These are phyloP conservation scores for Termitomyces sp. DNA, from an alignment of 768 basidiomycete species.

Conservation along the genomic window DNA sequence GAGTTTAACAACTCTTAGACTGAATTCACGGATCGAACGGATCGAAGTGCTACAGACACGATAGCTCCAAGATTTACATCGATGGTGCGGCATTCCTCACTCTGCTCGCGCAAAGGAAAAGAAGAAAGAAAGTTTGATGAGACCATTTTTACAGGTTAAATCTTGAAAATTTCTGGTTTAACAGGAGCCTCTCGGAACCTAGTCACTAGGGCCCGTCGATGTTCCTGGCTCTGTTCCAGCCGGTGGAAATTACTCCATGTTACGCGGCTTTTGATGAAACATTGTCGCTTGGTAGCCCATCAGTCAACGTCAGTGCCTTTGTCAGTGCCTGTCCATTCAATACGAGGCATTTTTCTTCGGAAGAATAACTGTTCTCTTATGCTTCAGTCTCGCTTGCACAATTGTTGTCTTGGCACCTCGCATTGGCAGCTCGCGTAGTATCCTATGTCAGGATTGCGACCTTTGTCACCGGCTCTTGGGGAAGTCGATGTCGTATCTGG, in stretches of 20 bases:
- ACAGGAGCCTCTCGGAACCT: too few relatives aligned
- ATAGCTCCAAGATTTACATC: too few relatives aligned
- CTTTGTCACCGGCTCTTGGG: background rate
- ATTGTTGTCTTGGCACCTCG: background rate
- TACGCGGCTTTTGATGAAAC: background rate
- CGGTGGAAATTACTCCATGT: background rate
- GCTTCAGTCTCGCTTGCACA: background rate
- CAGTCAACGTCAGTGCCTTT: background rate
- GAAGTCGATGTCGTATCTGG: background rate
- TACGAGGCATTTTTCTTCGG: background rate
- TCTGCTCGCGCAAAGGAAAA: too few relatives aligned
- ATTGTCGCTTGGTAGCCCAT: background rate
- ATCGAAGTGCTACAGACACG: too few relatives aligned
- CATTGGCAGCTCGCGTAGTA: background rate
- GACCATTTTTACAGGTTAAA: too few relatives aligned
- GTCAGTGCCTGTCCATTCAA: background rate
- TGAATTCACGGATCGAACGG: too few relatives aligned
- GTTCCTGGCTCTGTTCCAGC: background rate
- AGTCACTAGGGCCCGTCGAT: too few relatives aligned
- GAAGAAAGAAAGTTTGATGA: too few relatives aligned
- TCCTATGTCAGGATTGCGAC: background rate
- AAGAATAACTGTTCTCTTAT: background rate
- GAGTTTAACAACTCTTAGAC: too few relatives aligned
- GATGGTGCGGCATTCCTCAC: too few relatives aligned
- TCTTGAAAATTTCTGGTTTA: too few relatives aligned